Evolutionary conservation across 768 basidiomycete genomes (phyloP).

Genomic region (Filobasidium wieringae): DNA sequence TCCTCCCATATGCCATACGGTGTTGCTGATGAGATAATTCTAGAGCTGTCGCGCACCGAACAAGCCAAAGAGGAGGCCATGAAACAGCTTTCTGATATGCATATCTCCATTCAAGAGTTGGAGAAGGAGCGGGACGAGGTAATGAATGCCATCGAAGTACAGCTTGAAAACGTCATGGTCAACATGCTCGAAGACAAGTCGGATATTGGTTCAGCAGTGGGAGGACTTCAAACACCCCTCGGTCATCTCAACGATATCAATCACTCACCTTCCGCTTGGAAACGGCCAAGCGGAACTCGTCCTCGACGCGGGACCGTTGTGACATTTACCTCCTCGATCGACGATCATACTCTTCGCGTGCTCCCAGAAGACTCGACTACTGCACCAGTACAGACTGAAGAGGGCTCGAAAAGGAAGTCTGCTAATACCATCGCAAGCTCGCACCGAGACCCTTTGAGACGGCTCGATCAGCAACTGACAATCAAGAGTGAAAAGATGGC

Average conservation of each 20-base stretch:
- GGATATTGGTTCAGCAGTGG: not conserved
- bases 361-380: not conserved
- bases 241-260: not conserved
- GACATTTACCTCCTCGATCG: not conserved
- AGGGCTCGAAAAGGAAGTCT: not conserved
- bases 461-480: conserved; percentile 65
- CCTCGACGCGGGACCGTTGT: not conserved
- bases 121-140: conserved; percentile 35
- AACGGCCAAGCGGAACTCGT: not conserved
- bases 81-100: conserved; percentile 72
- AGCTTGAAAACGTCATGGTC: conserved; percentile 26
- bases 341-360: not conserved
- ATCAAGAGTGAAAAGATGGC: conserved; percentile 77
- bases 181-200: conserved; percentile 1
- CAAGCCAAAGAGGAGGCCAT: conserved; percentile 64
- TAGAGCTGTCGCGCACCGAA: conserved; percentile 75
- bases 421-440: conserved; percentile 10
- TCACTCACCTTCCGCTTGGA: not conserved
- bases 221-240: not conserved
- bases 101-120: conserved; percentile 47
- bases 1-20: no score
- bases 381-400: not conserved
- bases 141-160: conserved; percentile 30
- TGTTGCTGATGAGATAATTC: conserved; percentile 16
- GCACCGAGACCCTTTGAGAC: conserved; percentile 9